These are phyloP conservation scores for Bonia amplexicaulis DNA, from an alignment of 176 grass and related monocot genomes.

Conservation along the genomic window DNA sequence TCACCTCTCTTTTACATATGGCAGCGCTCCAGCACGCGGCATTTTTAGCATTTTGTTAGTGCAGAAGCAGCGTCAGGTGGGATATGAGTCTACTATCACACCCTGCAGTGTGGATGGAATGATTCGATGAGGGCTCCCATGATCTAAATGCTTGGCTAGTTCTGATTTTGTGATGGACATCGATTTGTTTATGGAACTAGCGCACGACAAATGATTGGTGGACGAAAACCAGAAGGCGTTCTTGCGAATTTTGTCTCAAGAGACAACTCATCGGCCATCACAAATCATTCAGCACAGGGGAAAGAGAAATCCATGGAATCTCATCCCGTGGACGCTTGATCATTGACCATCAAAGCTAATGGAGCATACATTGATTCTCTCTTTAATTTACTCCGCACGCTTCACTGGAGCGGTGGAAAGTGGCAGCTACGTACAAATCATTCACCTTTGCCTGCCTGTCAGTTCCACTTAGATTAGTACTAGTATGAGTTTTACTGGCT, in stretches of 20 bases:
- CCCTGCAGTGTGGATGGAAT: slow-evolving; percentile 12
- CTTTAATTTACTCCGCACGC: background rate
- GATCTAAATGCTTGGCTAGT: background rate
- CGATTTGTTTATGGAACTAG: slow-evolving; percentile 18
- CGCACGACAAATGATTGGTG: background rate
- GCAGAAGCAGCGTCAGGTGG: background rate
- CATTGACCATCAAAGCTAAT: background rate
- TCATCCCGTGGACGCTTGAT: background rate
- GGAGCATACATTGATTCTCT: background rate
- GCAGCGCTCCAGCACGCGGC: background rate
- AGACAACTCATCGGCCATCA: slow-evolving; percentile 13
- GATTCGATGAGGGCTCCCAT: background rate
- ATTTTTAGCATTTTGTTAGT: background rate
- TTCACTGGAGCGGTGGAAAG: background rate
- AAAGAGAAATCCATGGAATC: background rate
- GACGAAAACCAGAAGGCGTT: background rate
- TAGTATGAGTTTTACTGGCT: background rate
- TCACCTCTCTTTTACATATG: background rate
- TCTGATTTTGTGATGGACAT: background rate
- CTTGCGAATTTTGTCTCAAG: background rate
- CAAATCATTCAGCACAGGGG: background rate
- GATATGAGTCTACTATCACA: background rate
- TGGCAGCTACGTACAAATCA: background rate
- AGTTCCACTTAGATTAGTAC: background rate
- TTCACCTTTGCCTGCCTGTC: background rate